Evolutionary conservation across 331 rosid species (phyloP), one percentile per base, ranked within the genome.

Genomic region (Ulmus americana): DNA sequence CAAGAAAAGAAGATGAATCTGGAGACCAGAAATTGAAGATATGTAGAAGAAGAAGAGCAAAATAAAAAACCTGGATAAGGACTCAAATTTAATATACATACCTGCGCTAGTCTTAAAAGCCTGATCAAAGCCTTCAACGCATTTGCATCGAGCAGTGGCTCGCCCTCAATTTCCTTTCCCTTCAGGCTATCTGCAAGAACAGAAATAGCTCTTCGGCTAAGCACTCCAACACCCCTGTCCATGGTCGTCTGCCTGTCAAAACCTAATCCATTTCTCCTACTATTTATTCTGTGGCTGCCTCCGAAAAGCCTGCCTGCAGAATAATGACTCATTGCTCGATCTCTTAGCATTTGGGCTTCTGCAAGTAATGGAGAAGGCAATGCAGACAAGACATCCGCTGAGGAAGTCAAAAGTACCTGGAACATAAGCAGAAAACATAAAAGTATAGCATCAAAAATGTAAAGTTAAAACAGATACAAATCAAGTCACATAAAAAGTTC

Each of bases 261-360:
- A 57, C 99, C 99, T 53, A 94, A 74, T 55, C 91, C 97, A 74
- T 94, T 94, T 69, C 98, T 94, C 68, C 95, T 74, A 76, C 79
- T 84, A 74, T 71, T 83, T 63, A 94, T 81, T 79, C 99, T 79
- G 76, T 89, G 95, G 83, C 69, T 78, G 75, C 82, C 68, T 64
- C 95, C 88, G 61, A 94, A 89, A 70, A 89, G 88, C 73, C 95
- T 90, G 55, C 91, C 95, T 45, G 95, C 99, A 74, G 87, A 97
- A 73, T 87, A 94, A 76, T 94, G 98, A 80, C 95, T 94, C 99
- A 94, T 85, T 77, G 97, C 99, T 59, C 95, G 81, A 63, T 94
- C 96, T 78, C 99, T 85, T 67, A 94, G 83, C 82, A 87, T 87
- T 76, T 94, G 97, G 54, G 99, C 99, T 81, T 94, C 99, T 50